Evolutionary conservation across 2,329 filamentous ascomycete species (phyloP).

Genomic region (Penicillium nordicum): DNA sequence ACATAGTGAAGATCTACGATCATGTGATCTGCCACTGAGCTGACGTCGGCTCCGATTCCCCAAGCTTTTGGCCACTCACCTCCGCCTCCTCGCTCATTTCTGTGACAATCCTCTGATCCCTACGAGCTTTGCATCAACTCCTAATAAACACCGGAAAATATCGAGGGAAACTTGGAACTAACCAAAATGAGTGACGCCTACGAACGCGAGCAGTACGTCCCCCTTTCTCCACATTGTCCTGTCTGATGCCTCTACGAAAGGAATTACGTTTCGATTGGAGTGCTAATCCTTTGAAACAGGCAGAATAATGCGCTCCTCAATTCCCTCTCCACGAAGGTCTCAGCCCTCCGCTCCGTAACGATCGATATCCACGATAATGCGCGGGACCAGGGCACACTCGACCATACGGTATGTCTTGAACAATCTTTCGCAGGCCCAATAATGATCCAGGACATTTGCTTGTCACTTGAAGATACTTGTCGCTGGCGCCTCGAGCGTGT

Average conservation of each 20-base stretch:
- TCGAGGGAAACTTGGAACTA: not conserved
- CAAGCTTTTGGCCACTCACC: slow-evolving; percentile 2
- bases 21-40: not conserved
- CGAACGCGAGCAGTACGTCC: slow-evolving; percentile 64
- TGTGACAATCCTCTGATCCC: not conserved
- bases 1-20: not conserved
- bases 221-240: not conserved
- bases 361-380: slow-evolving; percentile 98
- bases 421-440: not conserved
- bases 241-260: not conserved
- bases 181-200: slow-evolving; percentile 68
- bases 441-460: not conserved
- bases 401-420: slow-evolving; percentile 66
- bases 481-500: not conserved
- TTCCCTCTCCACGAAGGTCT: slow-evolving; percentile 86
- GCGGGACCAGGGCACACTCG: slow-evolving; percentile 79
- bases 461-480: not conserved
- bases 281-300: slow-evolving; percentile 35
- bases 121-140: not conserved
- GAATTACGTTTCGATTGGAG: not conserved
- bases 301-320: slow-evolving; percentile 95
- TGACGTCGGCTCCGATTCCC: slow-evolving; percentile 5
- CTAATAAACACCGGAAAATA: not conserved
- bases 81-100: not conserved
- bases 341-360: slow-evolving; percentile 86